These are phyloP conservation scores for Leptodontidium sp. DNA, from an alignment of 2,329 filamentous ascomycete genomes.

Conservation along the genomic window DNA sequence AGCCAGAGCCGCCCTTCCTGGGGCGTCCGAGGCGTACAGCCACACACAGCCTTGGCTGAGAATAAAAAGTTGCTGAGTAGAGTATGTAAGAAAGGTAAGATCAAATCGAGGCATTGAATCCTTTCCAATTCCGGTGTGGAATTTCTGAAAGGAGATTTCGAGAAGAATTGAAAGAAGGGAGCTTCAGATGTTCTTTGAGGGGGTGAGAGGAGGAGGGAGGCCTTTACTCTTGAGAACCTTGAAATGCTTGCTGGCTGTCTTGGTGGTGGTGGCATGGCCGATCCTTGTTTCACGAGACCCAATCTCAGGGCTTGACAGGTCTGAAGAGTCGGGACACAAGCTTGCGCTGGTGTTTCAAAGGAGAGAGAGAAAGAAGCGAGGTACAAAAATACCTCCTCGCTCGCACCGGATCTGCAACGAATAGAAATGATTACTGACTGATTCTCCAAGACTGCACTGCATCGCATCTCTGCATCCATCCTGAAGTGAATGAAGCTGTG, in stretches of 20 bases:
- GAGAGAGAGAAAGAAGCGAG: neutral
- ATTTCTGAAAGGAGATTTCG: neutral
- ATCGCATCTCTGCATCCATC: slow-evolving; percentile 6
- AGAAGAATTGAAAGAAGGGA: slow-evolving; percentile 1
- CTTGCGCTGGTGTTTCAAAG: no score
- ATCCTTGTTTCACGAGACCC: slow-evolving; percentile 7
- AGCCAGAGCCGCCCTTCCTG: neutral
- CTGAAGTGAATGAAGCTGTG: neutral
- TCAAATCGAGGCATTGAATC: neutral
- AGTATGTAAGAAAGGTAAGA: neutral
- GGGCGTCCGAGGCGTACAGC: neutral
- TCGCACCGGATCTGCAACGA: neutral
- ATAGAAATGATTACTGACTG: neutral
- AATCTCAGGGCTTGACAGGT: neutral
- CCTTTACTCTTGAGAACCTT: neutral
- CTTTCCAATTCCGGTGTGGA: neutral
- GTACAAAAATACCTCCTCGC: neutral
- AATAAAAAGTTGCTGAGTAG: neutral
- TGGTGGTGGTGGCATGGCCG: no score
- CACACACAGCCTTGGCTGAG: slow-evolving; percentile 1
- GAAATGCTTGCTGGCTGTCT: neutral
- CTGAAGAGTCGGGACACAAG: neutral
- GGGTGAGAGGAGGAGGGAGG: no score
- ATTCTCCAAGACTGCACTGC: neutral
- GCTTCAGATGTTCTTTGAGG: neutral